phyloP scores from a whole-genome alignment of 495 filamentous ascomycete genomes.

The Antarctomyces pellizariae region DNA sequence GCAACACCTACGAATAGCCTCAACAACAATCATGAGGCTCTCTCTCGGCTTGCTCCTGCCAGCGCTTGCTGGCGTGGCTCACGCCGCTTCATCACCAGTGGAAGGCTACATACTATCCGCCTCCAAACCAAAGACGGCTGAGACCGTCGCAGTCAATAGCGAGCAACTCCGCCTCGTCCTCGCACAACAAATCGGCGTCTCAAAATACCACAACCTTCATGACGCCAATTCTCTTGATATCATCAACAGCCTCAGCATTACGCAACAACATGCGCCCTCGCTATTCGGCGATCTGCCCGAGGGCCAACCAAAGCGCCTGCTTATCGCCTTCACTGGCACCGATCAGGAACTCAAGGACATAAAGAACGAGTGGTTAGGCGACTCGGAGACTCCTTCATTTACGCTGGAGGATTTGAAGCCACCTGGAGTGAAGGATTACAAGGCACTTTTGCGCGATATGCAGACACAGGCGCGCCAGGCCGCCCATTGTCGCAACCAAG shows the following conservation, averaged over 20 bases:
- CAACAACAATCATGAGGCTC: slow-evolving; percentile 11
- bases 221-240: slow-evolving; percentile 16
- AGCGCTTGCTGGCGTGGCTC: slow-evolving; percentile 14
- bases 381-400: too few relatives aligned
- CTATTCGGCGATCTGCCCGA: too few relatives aligned
- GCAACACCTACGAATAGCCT: background rate
- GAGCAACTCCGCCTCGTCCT: slow-evolving; percentile 18
- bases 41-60: slow-evolving; percentile 16
- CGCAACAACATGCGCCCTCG: too few relatives aligned
- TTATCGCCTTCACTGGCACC: too few relatives aligned
- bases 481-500: too few relatives aligned
- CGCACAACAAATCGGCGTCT: slow-evolving; percentile 16
- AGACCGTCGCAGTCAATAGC: slow-evolving; percentile 15
- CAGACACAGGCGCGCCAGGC: too few relatives aligned
- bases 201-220: slow-evolving; percentile 10
- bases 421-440: too few relatives aligned
- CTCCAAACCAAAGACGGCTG: slow-evolving; percentile 8
- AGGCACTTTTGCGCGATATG: too few relatives aligned
- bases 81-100: slow-evolving; percentile 8
- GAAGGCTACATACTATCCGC: slow-evolving; percentile 10
- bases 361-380: too few relatives aligned
- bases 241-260: slow-evolving; percentile 11
- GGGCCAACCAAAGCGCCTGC: too few relatives aligned
- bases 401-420: too few relatives aligned
- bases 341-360: too few relatives aligned